A percentile compares a stretch with the other conserved stretches of the same genome.
Conservation (phyloP, 345 rosid genomes). For the Corymbia maculata region DNA sequence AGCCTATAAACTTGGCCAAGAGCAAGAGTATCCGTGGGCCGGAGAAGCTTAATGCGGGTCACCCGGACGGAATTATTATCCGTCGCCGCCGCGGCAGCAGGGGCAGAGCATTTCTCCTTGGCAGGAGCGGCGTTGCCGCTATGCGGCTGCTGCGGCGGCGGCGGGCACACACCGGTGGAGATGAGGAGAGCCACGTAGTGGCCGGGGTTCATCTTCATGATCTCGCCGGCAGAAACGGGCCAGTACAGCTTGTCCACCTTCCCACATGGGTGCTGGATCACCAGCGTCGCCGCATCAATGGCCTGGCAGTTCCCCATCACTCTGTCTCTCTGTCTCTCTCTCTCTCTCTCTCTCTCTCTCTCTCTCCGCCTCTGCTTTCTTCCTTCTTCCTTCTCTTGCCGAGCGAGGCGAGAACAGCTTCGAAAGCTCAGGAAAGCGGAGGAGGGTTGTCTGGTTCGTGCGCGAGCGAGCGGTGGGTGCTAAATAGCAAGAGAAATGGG, state of each 20-base stretch:
- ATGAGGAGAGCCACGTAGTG: conserved; percentile 89
- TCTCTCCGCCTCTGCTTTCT: neutral
- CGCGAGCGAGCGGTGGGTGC: neutral
- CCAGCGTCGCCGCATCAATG: conserved; percentile 64
- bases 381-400: neutral
- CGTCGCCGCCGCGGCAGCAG: conserved; percentile 4
- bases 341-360: neutral
- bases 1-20: conserved; percentile 86
- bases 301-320: conserved; percentile 95
- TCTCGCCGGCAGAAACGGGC: conserved; percentile 53
- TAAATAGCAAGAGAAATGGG: neutral
- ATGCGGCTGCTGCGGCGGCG: neutral
- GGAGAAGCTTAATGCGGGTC: conserved; percentile 88
- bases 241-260: conserved; percentile 53
- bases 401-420: neutral
- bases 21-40: conserved; percentile 66
- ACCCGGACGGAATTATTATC: conserved; percentile 37
- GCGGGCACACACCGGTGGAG: conserved; percentile 51
- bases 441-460: neutral
- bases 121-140: neutral
- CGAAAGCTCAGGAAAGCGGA: neutral
- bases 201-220: conserved; percentile 85
- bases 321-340: neutral
- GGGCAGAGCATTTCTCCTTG: neutral
- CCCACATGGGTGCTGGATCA: conserved; percentile 74